These are phyloP conservation scores for Calonectria henricotiae DNA, from an alignment of 2,329 filamentous ascomycete species.

Conservation along the genomic window DNA sequence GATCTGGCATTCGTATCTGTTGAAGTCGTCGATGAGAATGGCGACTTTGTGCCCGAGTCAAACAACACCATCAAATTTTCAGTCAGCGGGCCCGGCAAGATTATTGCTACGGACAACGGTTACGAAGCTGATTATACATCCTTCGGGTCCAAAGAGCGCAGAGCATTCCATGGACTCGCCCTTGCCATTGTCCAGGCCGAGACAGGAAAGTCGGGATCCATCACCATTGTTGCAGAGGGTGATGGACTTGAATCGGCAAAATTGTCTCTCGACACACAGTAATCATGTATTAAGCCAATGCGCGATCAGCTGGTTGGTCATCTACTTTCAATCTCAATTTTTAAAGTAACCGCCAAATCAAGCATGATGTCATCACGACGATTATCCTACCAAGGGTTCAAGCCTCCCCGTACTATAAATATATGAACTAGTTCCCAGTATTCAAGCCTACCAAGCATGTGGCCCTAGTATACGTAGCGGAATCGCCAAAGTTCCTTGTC, in stretches of 20 bases:
- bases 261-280: neutral
- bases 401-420: neutral
- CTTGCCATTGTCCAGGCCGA: conserved; percentile 4
- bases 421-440: neutral
- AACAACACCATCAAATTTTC: conserved; percentile 8
- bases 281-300: neutral
- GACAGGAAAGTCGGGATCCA: neutral
- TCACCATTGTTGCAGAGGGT: conserved; percentile 1
- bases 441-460: too few species aligned
- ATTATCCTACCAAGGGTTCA: too few species aligned
- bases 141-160: neutral
- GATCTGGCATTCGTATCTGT: conserved; percentile 5
- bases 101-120: conserved; percentile 1
- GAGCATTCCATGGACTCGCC: neutral
- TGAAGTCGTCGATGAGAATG: neutral
- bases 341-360: too few species aligned
- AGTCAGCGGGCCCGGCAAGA: neutral
- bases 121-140: conserved; percentile 6
- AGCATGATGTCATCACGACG: too few species aligned
- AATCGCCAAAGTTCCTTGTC: conserved; percentile 71
- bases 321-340: neutral
- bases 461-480: conserved; percentile 64
- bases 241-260: conserved; percentile 4
- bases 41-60: conserved; percentile 1
- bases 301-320: neutral